phyloP scores from a whole-genome alignment of 805 yeast species.

The Metschnikowia amazonensis region DNA sequence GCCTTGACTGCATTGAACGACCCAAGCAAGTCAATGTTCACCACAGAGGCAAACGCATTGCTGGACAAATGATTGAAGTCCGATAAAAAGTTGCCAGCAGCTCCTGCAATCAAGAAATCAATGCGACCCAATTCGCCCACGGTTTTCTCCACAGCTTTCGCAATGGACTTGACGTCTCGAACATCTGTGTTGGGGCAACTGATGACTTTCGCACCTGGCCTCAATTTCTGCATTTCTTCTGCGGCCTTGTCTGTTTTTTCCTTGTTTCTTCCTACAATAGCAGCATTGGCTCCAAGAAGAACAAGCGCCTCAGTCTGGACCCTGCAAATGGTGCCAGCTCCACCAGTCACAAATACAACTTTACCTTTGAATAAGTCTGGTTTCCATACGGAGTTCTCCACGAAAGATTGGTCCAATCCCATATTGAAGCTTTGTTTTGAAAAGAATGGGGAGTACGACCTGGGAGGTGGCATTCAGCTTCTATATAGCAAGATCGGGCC shows the following conservation, averaged over 20 bases:
- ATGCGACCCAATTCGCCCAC: slow-evolving; percentile 37
- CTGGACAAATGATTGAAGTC: slow-evolving; percentile 43
- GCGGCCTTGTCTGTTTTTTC: slow-evolving; percentile 26
- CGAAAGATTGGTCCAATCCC: slow-evolving; percentile 20
- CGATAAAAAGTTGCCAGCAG: slow-evolving; percentile 41
- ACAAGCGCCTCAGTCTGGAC: slow-evolving; percentile 29
- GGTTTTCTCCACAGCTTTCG: slow-evolving; percentile 23
- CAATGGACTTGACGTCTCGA: slow-evolving; percentile 22
- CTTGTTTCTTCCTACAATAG: slow-evolving; percentile 26
- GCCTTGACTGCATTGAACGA: slow-evolving; percentile 43
- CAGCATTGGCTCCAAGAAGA: slow-evolving; percentile 29
- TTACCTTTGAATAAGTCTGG: slow-evolving; percentile 27
- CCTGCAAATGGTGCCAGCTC: slow-evolving; percentile 29
- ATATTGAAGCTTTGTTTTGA: slow-evolving; percentile 4
- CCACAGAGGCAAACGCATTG: slow-evolving; percentile 40
- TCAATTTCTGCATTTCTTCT: slow-evolving; percentile 20
- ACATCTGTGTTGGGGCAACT: slow-evolving; percentile 24
- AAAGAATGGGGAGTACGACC: not conserved
- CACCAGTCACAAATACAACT: slow-evolving; percentile 31
- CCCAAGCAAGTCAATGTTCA: slow-evolving; percentile 39
- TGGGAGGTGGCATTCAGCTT: not conserved
- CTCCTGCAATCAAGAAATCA: slow-evolving; percentile 44
- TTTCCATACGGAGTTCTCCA: slow-evolving; percentile 23
- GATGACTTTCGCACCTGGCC: slow-evolving; percentile 25
- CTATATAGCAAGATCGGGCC: not conserved